Evolutionary conservation across 768 basidiomycete species (phyloP), one percentile per base, ranked within the genome.

Genomic region (Postia placenta): DNA sequence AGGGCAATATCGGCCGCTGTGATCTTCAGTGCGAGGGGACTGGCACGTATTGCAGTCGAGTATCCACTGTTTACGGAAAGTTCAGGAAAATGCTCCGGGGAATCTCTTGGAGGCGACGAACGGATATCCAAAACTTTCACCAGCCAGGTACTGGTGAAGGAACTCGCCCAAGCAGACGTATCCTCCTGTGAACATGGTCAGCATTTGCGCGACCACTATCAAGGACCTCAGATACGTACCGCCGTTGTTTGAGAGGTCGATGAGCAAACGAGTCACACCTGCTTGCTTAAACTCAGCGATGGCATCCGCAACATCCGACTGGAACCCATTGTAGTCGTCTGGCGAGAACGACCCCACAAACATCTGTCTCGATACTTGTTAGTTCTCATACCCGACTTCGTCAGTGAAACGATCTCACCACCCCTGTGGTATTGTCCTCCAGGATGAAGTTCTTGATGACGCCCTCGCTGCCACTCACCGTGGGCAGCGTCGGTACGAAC

Each of bases 171-270:
- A 69, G 58, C 81, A 83, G 6, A 83, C 70, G 48, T 74, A 80
- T 22, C 82, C 82, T 48, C 80, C 80, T 81, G 49, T 5, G 46
- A 35, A 48, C 20, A 15, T 23, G 9, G 11, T 38, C 6, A 28
- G 35, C 4, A 26, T 14, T 11, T 20, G 22, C 20, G 20, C 14
- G 11, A 5, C 4, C 0, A 22, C 40, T 24, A 17, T 11, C 15
- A 30, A 28, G n/a, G 26, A 15, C 23, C n/a, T 15, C 24, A 12
- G 14, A 33, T 4, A 50, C 72, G n/a, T 39, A 75, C 81, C 82
- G 48, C 75, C 77, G 54, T 85, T 85, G 59, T 82, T 78, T 11
- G 76, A 76, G 27, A 82, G 58, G 59, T 84, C 82, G 35, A 85
- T 69, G 20, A 84, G 54, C 11, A 83, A 61, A 26, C 69, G 72